Evolutionary conservation across 2,329 filamentous ascomycete genomes (phyloP), one percentile per base, ranked within the genome.

Genomic region (Canariomyces notabilis): DNA sequence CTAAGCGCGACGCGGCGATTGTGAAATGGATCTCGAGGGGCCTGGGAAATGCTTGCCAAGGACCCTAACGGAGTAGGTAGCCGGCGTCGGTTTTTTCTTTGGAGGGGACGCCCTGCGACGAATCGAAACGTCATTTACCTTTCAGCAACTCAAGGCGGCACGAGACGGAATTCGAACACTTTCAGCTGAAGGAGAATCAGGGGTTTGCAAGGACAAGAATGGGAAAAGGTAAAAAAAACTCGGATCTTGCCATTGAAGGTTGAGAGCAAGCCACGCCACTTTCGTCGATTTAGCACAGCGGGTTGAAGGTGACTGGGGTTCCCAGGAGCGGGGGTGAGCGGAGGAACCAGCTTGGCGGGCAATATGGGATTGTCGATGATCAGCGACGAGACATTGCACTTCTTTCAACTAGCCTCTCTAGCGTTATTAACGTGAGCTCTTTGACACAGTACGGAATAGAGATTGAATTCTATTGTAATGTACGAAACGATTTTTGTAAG

Each of bases 271-370:
- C 15, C 11, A 16, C 33, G 16, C 18, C 37, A 9, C 32, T 29
- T 21, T 32, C 18, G 37, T 18, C 21, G n/a, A n/a, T 37, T 21
- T 21, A 21, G 34, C 12, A 18, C 7, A 37, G 33, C 31, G 34
- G 37, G 29, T 14, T 22, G 18, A 14, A 4, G 19, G 34, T 16
- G 15, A 8, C 15, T 6, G 15, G 14, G 32, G n/a, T n/a, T 23
- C 32, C 36, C 19, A 6, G 29, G 33, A 36, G 46, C 11, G 34
- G 16, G 23, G 37, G 43, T 22, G 40, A 26, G 44, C 41, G n/a
- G n/a, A 46, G 45, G 26, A 43, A 40, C 42, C 35, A 40, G 42
- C 38, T 46, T 8, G 33, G 42, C 20, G 38, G 29, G 41, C 33
- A 44, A 40, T n/a, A 36, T 40, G 34, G 36, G 23, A 23, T 15